phyloP scores from a whole-genome alignment of 192 early-diverging fungal genomes.

The Phlyctochytrium bullatum region DNA sequence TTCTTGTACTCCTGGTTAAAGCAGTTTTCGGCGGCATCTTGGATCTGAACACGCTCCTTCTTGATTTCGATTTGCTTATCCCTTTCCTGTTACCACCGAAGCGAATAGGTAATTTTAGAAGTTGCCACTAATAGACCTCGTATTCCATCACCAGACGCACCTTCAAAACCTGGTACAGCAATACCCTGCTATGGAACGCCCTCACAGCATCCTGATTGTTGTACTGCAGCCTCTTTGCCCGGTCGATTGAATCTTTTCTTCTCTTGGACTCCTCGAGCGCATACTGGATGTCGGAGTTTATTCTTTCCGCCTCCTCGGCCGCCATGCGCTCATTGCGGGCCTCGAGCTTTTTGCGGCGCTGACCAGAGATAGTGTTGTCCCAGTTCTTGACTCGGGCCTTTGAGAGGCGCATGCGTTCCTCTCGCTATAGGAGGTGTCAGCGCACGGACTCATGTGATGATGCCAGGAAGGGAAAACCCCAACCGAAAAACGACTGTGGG shows the following conservation, averaged over 20 bases:
- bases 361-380: conserved; percentile 43
- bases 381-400: conserved; percentile 32
- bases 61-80: conserved; percentile 41
- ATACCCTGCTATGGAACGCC: conserved; percentile 39
- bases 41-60: background rate
- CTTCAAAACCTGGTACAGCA: conserved; percentile 34
- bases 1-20: conserved; percentile 3
- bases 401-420: conserved; percentile 29
- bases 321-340: conserved; percentile 20
- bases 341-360: conserved; percentile 28
- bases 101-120: background rate
- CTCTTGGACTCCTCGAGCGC: conserved; percentile 28
- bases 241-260: conserved; percentile 32
- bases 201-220: conserved; percentile 41
- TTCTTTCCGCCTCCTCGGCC: conserved; percentile 31
- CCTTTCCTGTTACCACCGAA: conserved; percentile 26
- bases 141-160: conserved; percentile 12
- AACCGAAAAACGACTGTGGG: no score
- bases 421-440: conserved; percentile 26
- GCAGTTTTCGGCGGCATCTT: background rate
- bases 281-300: conserved; percentile 26
- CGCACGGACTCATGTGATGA: background rate
- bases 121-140: background rate
- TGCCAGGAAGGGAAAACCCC: background rate
- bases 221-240: conserved; percentile 45